Conservation (phyloP, 78 protist species). For the Dictyostelium purpureum region DNA sequence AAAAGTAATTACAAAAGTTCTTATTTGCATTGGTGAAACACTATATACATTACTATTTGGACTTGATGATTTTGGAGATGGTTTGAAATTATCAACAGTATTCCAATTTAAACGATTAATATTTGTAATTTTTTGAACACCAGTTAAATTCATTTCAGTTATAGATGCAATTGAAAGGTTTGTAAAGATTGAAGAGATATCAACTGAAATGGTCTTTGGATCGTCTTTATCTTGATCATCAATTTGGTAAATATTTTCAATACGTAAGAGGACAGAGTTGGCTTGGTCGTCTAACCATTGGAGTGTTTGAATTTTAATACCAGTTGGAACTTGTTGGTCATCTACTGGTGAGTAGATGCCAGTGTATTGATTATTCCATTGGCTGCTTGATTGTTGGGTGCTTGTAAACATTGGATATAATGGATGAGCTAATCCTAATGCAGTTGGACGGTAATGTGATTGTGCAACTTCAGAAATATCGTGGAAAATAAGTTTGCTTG, state of each 20-base stretch:
- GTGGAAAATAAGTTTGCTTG: slow-evolving; percentile 37
- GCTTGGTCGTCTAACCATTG: slow-evolving; percentile 32
- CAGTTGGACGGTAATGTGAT: slow-evolving; percentile 24
- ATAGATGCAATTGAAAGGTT: slow-evolving; percentile 11
- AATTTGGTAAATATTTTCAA: slow-evolving; percentile 54
- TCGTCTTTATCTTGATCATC: slow-evolving; percentile 32
- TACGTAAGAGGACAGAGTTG: not conserved
- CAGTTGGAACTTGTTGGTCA: not conserved
- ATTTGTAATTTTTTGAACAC: slow-evolving; percentile 17
- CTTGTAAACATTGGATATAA: slow-evolving; percentile 51
- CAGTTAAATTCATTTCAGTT: slow-evolving; percentile 71
- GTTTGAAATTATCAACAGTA: not conserved
- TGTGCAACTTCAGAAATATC: not conserved
- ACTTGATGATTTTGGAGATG: not conserved
- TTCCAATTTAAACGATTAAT: slow-evolving; percentile 41
- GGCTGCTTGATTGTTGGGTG: not conserved
- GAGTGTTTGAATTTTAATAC: slow-evolving; percentile 36
- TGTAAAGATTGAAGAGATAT: not conserved
- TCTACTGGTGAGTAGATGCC: slow-evolving; percentile 31
- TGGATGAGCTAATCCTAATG: slow-evolving; percentile 5
- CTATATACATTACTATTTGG: not conserved
- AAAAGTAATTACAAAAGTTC: slow-evolving; percentile 62
- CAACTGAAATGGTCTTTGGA: not conserved
- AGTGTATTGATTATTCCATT: slow-evolving; percentile 1
- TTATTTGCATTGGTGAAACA: slow-evolving; percentile 67